A percentile compares a stretch with the other conserved stretches of the same genome.
These are phyloP conservation scores for Picea glauca DNA, from an alignment of 75 land plant genomes.

Conservation along the genomic window DNA sequence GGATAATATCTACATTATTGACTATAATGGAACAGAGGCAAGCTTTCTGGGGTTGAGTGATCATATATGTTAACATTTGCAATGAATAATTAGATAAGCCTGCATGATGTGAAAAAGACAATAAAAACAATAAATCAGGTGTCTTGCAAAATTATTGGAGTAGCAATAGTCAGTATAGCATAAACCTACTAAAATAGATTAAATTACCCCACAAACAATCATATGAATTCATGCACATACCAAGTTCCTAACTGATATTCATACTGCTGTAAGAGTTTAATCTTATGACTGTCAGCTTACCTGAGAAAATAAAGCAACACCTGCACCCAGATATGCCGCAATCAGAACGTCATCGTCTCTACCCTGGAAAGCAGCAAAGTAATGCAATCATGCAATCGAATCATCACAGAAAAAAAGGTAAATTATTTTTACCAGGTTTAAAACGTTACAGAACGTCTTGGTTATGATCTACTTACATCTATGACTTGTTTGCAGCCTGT, in stretches of 20 bases:
- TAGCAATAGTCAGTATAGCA: too few relatives aligned
- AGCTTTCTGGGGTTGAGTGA: background rate
- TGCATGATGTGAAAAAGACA: too few relatives aligned
- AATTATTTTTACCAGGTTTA: background rate
- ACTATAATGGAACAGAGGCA: background rate
- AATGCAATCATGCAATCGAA: background rate
- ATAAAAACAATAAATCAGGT: too few relatives aligned
- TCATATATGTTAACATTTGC: background rate
- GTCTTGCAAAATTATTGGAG: too few relatives aligned
- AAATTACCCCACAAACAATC: too few relatives aligned
- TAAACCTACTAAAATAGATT: too few relatives aligned
- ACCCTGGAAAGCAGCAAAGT: conserved; percentile 4
- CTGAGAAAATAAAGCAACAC: conserved; percentile 17
- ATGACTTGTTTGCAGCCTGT: background rate
- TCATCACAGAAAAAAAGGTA: background rate
- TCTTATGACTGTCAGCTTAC: background rate
- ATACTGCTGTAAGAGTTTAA: background rate
- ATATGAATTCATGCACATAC: too few relatives aligned
- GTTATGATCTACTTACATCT: background rate
- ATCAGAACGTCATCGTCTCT: conserved; percentile 14
- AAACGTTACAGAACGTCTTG: background rate
- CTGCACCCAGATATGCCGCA: conserved; percentile 23
- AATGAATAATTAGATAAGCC: background rate
- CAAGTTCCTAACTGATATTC: too few relatives aligned
- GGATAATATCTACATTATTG: background rate